These are phyloP conservation scores for Mucor plumbeus DNA, from an alignment of 371 early-diverging fungal species.

Conservation along the genomic window DNA sequence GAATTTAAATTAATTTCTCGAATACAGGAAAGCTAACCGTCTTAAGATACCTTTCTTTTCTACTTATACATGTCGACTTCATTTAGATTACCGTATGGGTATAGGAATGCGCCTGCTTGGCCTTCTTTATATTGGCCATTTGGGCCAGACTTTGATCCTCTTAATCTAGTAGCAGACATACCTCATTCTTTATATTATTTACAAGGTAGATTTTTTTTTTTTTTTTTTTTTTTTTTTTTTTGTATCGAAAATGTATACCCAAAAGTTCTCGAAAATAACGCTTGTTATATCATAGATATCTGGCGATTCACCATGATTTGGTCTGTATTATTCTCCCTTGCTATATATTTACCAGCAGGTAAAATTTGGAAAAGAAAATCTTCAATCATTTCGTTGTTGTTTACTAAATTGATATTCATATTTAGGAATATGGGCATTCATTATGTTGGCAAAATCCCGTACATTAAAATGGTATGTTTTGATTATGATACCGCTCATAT, in stretches of 20 bases:
- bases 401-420: neutral
- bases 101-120: constrained; percentile 59
- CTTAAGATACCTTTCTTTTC: neutral
- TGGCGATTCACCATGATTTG: constrained; percentile 56
- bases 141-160: constrained; percentile 45
- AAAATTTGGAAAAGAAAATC: constrained; percentile 1
- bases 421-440: constrained; percentile 55
- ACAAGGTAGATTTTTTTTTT: constrained; percentile 26
- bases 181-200: constrained; percentile 54
- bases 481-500: constrained; percentile 54
- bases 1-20: constrained; percentile 4
- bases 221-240: neutral
- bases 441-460: constrained; percentile 56
- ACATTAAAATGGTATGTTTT: constrained; percentile 57
- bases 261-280: neutral
- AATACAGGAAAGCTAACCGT: neutral
- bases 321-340: constrained; percentile 49
- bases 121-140: constrained; percentile 73
- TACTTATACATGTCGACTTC: constrained; percentile 39
- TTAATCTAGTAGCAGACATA: constrained; percentile 47
- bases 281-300: constrained; percentile 31
- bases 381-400: neutral
- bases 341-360: constrained; percentile 56
- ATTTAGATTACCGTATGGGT: constrained; percentile 61
- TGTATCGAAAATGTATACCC: neutral